Evolutionary conservation across 2,329 filamentous ascomycete genomes (phyloP).

Genomic region (Penicillium sp.): DNA sequence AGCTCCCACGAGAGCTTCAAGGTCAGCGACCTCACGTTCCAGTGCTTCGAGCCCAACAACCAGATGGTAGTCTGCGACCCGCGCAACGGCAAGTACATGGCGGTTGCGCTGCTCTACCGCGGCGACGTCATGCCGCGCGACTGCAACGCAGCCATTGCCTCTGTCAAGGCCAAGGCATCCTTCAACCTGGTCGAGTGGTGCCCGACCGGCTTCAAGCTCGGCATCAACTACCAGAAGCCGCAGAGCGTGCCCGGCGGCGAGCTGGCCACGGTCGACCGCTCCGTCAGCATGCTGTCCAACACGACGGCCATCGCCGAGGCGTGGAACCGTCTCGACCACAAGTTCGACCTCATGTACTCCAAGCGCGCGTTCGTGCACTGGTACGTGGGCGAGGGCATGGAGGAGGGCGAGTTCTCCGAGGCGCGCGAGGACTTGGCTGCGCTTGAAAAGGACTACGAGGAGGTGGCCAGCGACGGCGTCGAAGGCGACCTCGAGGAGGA

Average conservation of each 20-base stretch:
- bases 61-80: constrained; percentile 68
- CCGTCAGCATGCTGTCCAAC: constrained; percentile 62
- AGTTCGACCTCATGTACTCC: constrained; percentile 67
- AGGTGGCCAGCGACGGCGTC: constrained; percentile 69
- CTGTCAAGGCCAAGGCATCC: constrained; percentile 61
- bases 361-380: constrained; percentile 69
- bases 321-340: constrained; percentile 62
- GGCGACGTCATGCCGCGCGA: constrained; percentile 63
- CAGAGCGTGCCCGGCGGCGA: constrained; percentile 51
- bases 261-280: constrained; percentile 52
- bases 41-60: constrained; percentile 65
- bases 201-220: constrained; percentile 65
- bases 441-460: constrained; percentile 82
- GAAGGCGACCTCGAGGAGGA: constrained; percentile 58
- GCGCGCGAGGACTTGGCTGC: constrained; percentile 81
- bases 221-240: constrained; percentile 63
- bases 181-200: constrained; percentile 68
- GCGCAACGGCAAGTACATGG: constrained; percentile 66
- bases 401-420: constrained; percentile 86
- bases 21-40: constrained; percentile 67
- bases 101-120: constrained; percentile 62
- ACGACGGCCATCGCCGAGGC: constrained; percentile 65
- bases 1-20: constrained; percentile 85
- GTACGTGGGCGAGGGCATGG: constrained; percentile 86
- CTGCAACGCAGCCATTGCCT: constrained; percentile 55